phyloP scores from a whole-genome alignment of 768 basidiomycete genomes.

The Mycena indigotica region DNA sequence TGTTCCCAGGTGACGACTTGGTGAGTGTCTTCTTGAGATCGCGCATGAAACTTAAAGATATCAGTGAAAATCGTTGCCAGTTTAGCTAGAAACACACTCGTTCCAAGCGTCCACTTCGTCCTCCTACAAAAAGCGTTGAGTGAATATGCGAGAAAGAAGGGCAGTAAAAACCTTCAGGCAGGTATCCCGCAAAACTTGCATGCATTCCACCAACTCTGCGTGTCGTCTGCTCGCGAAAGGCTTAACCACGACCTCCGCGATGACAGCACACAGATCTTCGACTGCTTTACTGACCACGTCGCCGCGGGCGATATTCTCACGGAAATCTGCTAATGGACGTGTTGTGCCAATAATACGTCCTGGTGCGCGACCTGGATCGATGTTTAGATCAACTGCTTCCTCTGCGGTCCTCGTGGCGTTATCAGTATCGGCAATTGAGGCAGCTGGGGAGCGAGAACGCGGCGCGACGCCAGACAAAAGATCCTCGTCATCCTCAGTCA shows the following conservation, averaged over 20 bases:
- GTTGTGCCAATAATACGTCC: slow-evolving; percentile 78
- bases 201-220: slow-evolving; percentile 72
- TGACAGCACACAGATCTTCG: slow-evolving; percentile 72
- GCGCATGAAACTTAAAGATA: slow-evolving; percentile 44
- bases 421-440: neutral
- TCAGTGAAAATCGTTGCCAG: too few species aligned
- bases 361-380: slow-evolving; percentile 57
- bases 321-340: slow-evolving; percentile 77
- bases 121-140: slow-evolving; percentile 46
- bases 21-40: slow-evolving; percentile 37
- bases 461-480: slow-evolving; percentile 57
- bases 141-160: neutral
- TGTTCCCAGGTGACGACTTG: slow-evolving; percentile 51
- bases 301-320: slow-evolving; percentile 65
- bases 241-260: slow-evolving; percentile 66
- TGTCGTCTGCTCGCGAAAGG: slow-evolving; percentile 73
- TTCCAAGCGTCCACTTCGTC: slow-evolving; percentile 88
- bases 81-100: slow-evolving; percentile 52
- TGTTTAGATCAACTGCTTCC: slow-evolving; percentile 26
- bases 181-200: slow-evolving; percentile 65
- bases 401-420: slow-evolving; percentile 19
- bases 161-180: slow-evolving; percentile 54
- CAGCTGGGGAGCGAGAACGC: slow-evolving; percentile 45
- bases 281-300: slow-evolving; percentile 87
- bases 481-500: slow-evolving; percentile 64